Evolutionary conservation across 2,329 filamentous ascomycete genomes (phyloP).

Genomic region (Fusarium anguioides): DNA sequence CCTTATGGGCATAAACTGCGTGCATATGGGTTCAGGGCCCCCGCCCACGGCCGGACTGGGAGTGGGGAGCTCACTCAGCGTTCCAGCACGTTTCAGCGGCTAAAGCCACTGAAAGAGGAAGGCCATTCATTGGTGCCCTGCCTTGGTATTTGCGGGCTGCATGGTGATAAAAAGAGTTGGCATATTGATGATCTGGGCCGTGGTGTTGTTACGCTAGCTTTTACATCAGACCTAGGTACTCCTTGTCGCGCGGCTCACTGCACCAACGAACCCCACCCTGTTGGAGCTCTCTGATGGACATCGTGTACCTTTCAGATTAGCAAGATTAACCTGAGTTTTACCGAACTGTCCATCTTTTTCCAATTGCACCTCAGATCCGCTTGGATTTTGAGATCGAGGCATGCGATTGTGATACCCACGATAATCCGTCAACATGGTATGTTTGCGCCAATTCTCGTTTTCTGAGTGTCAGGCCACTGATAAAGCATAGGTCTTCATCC

Average conservation of each 20-base stretch:
- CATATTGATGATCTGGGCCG: neutral
- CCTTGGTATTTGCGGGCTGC: neutral
- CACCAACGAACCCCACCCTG: neutral
- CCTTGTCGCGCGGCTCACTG: constrained; percentile 5
- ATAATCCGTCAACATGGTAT: constrained; percentile 42
- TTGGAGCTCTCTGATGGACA: constrained; percentile 1
- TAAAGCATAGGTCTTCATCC: constrained; percentile 76
- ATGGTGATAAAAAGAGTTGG: constrained; percentile 12
- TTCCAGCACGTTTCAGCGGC: constrained; percentile 44
- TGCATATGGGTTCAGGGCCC: constrained; percentile 18
- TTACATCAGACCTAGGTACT: constrained; percentile 12
- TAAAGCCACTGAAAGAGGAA: constrained; percentile 15
- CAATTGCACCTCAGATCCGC: constrained; percentile 16
- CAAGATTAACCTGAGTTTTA: constrained; percentile 46
- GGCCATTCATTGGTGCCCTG: constrained; percentile 19
- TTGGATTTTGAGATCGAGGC: constrained; percentile 32
- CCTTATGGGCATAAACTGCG: constrained; percentile 7
- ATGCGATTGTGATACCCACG: constrained; percentile 37
- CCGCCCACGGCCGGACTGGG: constrained; percentile 20
- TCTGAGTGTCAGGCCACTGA: neutral
- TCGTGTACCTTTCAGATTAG: neutral
- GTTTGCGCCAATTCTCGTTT: neutral
- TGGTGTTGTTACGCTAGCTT: neutral
- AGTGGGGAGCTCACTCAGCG: constrained; percentile 31
- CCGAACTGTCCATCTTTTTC: constrained; percentile 42